Conservation (phyloP, 129 eudicot species). For the Flaveria sonorensis region DNA sequence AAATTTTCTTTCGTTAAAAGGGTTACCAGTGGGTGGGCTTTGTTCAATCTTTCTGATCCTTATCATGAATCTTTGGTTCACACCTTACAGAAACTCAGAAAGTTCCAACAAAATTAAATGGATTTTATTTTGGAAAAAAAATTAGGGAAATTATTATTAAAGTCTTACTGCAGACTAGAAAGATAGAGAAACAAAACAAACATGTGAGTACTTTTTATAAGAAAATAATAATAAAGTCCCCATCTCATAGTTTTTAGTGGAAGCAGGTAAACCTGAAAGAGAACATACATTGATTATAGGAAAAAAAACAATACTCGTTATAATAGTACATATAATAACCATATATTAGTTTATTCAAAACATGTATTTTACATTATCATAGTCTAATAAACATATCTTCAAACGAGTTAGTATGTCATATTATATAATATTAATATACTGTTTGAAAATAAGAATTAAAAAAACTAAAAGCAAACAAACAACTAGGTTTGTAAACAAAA, state of each 20-base stretch:
- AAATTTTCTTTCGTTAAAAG: no score
- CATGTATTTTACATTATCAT: not conserved
- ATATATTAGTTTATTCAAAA: not conserved
- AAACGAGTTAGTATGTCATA: not conserved
- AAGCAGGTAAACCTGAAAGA: not conserved
- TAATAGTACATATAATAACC: not conserved
- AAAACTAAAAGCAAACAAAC: not conserved
- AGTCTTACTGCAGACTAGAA: no score
- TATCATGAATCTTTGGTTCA: no score
- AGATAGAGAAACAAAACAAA: no score
- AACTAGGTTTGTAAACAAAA: not conserved
- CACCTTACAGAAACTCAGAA: no score
- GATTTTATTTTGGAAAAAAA: no score
- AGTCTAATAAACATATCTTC: not conserved
- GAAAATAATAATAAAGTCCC: not conserved
- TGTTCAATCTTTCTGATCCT: no score
- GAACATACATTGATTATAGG: constrained; percentile 1
- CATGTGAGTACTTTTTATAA: no score
- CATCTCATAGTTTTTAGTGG: not conserved
- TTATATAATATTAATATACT: not conserved
- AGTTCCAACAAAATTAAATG: no score
- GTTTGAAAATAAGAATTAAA: no score
- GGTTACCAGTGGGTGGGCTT: no score
- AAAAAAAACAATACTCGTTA: not conserved
- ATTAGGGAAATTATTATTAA: no score